Conservation (phyloP, 1,284 basidiomycete genomes). For the Meripilus lineatus region DNA sequence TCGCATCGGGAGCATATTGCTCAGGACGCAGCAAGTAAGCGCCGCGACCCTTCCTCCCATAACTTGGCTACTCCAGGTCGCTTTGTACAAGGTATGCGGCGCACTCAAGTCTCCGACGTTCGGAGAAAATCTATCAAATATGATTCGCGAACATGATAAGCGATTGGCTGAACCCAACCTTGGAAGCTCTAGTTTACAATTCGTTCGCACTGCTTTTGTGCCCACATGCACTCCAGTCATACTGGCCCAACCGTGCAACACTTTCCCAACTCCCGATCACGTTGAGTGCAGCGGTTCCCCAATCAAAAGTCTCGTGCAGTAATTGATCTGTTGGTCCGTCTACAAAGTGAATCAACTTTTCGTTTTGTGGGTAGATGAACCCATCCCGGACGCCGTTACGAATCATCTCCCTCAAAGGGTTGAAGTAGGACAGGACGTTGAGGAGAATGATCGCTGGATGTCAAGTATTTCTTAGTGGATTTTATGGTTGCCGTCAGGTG, state of each 20-base stretch:
- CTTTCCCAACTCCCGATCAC: conserved; percentile 62
- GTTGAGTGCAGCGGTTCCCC: conserved; percentile 69
- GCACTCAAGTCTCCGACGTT: too few relatives aligned
- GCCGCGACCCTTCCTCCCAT: too few relatives aligned
- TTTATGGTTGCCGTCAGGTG: conserved; percentile 7
- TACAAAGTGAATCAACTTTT: conserved; percentile 63
- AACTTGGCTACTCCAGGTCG: too few relatives aligned
- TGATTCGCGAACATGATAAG: too few relatives aligned
- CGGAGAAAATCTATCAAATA: too few relatives aligned
- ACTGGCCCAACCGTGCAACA: conserved; percentile 18
- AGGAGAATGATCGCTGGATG: conserved; percentile 69
- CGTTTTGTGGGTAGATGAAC: conserved; percentile 66
- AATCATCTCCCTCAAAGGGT: conserved; percentile 71
- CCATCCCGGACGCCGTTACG: conserved; percentile 63
- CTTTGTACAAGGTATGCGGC: too few relatives aligned
- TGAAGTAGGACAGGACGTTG: conserved; percentile 79
- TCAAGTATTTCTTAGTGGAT: neutral
- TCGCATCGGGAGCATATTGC: too few relatives aligned
- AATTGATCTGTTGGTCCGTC: conserved; percentile 58
- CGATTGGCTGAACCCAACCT: too few relatives aligned
- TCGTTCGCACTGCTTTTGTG: too few relatives aligned
- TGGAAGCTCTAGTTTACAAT: too few relatives aligned
- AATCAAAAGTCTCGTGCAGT: conserved; percentile 62
- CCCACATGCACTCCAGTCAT: too few relatives aligned
- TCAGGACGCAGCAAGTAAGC: too few relatives aligned